Evolutionary conservation across 208 protist genomes (phyloP), one percentile per base, ranked within the genome.

Genomic region (Crithidia bombi): DNA sequence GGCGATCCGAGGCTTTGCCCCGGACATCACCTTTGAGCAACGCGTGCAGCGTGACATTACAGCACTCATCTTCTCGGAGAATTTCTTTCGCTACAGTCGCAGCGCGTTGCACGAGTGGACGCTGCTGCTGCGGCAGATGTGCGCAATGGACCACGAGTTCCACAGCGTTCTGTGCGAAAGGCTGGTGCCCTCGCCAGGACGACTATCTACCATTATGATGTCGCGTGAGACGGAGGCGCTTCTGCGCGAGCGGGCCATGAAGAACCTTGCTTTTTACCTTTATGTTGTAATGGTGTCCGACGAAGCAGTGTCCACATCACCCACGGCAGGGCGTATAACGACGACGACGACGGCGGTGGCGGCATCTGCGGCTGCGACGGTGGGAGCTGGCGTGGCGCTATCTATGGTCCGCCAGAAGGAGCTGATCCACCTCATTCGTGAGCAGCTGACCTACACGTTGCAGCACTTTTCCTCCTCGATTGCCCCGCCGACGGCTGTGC

Each of bases 41-140:
- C 84, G 81, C 15, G 58, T 85, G n/a, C 73, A 81, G 52, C 72
- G 74, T 43, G 75, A 85, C 26, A 19, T 87, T 5, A 25, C 81
- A 50, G 59, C 84, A 25, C 61, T 75, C 32, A 62, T 87, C 49
- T 79, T 78, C 44, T 75, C 57, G 2, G 79, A 81, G 35, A 50
- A 81, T 51, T 86, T 88, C 52, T 88, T 86, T 63, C 67, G 71
- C 52, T 80, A 81, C 65, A 73, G 72, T 25, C 61, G 71, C 30
- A 50, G 61, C 51, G 65, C 75, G 0, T 41, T 88, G 65, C 73
- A 72, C 46, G 69, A 82, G 56, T 91, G 82, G 79, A 38, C 66
- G 19, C 41, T 65, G 39, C 41, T 88, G 23, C 79, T 82, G 65
- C 68, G 61, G 28, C 51, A 69, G 66, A 57, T 64, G 49, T 32